These are phyloP conservation scores for Periconia sp. DNA, from an alignment of 2,329 filamentous ascomycete species.

Conservation along the genomic window DNA sequence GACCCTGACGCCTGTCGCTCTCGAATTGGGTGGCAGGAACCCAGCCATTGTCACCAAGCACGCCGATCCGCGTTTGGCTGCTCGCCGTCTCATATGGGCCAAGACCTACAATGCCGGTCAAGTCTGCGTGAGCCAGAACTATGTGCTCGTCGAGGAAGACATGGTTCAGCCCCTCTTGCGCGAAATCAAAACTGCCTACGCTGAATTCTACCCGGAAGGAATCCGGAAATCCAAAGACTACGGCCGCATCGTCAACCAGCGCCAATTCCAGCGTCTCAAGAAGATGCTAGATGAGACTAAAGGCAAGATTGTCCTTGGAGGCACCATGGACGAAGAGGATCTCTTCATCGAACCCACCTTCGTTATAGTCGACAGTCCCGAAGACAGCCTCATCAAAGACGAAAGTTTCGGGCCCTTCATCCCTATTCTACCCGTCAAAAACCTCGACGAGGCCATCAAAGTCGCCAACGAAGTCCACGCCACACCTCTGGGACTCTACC, in stretches of 20 bases:
- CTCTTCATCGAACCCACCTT: constrained; percentile 90
- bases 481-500: constrained; percentile 81
- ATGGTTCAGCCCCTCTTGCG: constrained; percentile 72
- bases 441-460: constrained; percentile 81
- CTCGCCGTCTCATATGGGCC: constrained; percentile 82
- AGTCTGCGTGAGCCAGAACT: constrained; percentile 91
- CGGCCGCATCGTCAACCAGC: constrained; percentile 75
- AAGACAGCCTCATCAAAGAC: constrained; percentile 77
- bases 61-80: constrained; percentile 77
- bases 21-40: constrained; percentile 91
- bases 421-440: constrained; percentile 74
- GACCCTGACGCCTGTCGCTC: constrained; percentile 73
- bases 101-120: constrained; percentile 88
- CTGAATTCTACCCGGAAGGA: constrained; percentile 82
- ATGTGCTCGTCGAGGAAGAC: constrained; percentile 78
- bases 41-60: constrained; percentile 88
- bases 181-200: constrained; percentile 70
- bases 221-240: constrained; percentile 77
- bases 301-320: constrained; percentile 86
- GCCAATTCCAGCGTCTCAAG: constrained; percentile 81
- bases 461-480: constrained; percentile 79
- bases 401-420: constrained; percentile 96
- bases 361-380: constrained; percentile 74
- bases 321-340: constrained; percentile 75
- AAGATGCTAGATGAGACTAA: constrained; percentile 82